Evolutionary conservation across 2,329 filamentous ascomycete species (phyloP), one percentile per base, ranked within the genome.

Genomic region (Dichotomopilus funicola): DNA sequence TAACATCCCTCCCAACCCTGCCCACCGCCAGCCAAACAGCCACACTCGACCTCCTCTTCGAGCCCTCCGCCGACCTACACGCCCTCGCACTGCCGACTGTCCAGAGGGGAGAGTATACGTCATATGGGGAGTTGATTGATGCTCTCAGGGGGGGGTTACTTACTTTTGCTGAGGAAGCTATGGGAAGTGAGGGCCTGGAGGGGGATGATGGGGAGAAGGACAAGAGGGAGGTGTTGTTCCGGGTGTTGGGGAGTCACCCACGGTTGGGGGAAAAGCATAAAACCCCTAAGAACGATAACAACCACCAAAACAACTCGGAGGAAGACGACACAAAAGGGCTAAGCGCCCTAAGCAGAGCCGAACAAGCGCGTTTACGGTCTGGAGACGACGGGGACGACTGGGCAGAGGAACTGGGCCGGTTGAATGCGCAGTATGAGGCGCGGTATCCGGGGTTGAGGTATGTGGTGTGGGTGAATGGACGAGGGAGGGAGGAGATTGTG

Each of bases 381-480:
- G 80, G 81, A 46, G 75, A 74, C 6, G 73, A 74, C 48, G 75
- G 74, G 7, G 73, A 27, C 19, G 19, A 27, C 19, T 27, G 19
- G 19, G 19, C 19, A 27, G 19, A 75, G 56, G 71, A 75, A 64
- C 71, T 96, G 58, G 76, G 73, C 6, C 67, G 66, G 35, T 71
- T 96, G 64, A 96, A 96, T 67, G 71, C 71, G 9, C 82, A 88
- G 70, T 96, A 96, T 67, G 91, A 96, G 70, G 74, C 74, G n/a
- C 78, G 65, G 54, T 96, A 92, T 69, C 89, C 90, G 0, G 89
- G 91, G 0, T 69, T 96, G 67, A 79, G 87, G 71, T 96, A 95
- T 75, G 89, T 96, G 66, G 88, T 92, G 13, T 96, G 96, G 69
- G 92, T 96, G 54, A 91, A 95, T 68, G 90, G 89, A 0, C 80